Evolutionary conservation across 1,284 basidiomycete genomes (phyloP).

Genomic region (Ceratobasidium sp.): DNA sequence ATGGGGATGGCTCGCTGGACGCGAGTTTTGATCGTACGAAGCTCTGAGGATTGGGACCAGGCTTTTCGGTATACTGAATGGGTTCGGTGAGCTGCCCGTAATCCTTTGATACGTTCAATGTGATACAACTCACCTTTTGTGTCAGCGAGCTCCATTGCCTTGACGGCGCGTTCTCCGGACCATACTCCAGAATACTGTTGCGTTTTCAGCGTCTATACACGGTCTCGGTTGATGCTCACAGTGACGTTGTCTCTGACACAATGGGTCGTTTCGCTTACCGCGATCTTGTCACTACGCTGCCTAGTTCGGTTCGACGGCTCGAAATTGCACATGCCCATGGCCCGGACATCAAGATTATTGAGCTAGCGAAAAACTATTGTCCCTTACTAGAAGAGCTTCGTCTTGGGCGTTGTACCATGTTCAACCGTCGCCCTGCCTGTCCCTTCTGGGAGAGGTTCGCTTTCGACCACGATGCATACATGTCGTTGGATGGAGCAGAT

Average conservation of each 20-base stretch:
- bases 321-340: constrained; percentile 18
- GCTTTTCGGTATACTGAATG: not conserved
- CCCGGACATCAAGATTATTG: constrained; percentile 20
- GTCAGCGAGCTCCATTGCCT: constrained; percentile 33
- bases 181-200: not conserved
- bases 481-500: constrained; percentile 25
- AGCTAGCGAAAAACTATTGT: not conserved
- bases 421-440: constrained; percentile 38
- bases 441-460: constrained; percentile 26
- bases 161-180: constrained; percentile 6
- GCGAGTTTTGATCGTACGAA: constrained; percentile 12
- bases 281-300: not conserved
- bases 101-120: not conserved
- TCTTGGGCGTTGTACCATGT: constrained; percentile 35
- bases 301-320: constrained; percentile 20
- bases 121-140: not conserved
- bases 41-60: constrained; percentile 13
- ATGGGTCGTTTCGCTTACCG: constrained; percentile 15
- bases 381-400: constrained; percentile 17
- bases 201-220: not conserved
- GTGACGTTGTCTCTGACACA: not conserved
- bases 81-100: not conserved
- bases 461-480: constrained; percentile 41
- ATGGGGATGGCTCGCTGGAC: constrained; percentile 26
- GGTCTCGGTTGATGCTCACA: constrained; percentile 7